Percentiles rank a stretch among this genome's conserved stretches.
phyloP scores from a whole-genome alignment of 352 stramenopile species.

The Blastocystis sp. region DNA sequence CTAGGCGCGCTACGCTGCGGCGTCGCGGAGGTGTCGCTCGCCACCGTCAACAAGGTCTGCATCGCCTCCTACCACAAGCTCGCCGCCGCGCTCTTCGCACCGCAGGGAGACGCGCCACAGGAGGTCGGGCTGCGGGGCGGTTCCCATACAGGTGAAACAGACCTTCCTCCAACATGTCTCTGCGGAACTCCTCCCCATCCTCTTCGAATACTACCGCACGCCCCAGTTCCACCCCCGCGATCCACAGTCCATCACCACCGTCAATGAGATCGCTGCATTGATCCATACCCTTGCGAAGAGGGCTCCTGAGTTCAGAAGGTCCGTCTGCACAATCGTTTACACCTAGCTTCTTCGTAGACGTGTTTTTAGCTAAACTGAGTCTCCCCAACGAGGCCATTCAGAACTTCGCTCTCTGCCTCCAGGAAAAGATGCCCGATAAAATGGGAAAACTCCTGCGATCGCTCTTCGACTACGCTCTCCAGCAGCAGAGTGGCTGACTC shows the following conservation, averaged over 20 bases:
- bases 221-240: neutral
- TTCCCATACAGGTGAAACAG: neutral
- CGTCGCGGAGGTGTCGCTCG: neutral
- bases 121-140: neutral
- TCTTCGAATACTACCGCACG: neutral
- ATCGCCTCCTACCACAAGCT: constrained; percentile 3
- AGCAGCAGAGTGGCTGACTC: neutral
- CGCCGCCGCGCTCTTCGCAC: neutral
- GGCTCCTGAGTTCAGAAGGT: neutral
- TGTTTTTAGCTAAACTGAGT: constrained; percentile 19
- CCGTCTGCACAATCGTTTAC: neutral
- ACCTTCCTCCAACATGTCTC: neutral
- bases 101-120: neutral
- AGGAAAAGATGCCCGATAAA: neutral
- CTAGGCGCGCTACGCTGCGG: neutral
- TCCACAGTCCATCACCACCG: neutral
- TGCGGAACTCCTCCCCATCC: neutral
- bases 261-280: constrained; percentile 21
- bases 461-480: neutral
- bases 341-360: constrained; percentile 34
- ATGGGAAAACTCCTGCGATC: neutral
- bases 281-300: neutral
- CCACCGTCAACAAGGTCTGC: neutral
- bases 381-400: neutral
- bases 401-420: neutral